Evolutionary conservation across 805 yeast species (phyloP).

Genomic region (Hanseniaspora vineae): DNA sequence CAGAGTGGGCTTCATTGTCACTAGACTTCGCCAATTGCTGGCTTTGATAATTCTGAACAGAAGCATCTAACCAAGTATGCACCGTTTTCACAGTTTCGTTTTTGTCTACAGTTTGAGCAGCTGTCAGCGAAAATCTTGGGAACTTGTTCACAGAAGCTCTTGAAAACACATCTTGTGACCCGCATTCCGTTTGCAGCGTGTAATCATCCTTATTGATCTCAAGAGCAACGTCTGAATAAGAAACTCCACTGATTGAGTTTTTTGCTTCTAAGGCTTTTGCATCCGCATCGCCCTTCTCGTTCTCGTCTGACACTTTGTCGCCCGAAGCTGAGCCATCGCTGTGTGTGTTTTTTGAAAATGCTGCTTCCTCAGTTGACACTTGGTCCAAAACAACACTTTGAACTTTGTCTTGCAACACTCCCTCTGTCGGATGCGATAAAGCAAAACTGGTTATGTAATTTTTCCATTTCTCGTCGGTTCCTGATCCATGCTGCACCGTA

Average conservation of each 20-base stretch:
- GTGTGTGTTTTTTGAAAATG: no score
- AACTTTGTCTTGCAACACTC: constrained; percentile 66
- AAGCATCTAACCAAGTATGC: not conserved
- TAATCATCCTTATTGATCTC: constrained; percentile 69
- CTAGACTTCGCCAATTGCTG: not conserved
- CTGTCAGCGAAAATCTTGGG: constrained; percentile 7
- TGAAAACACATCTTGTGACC: constrained; percentile 67
- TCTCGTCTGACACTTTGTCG: constrained; percentile 13
- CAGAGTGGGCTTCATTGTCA: not conserved
- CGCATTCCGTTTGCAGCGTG: constrained; percentile 67
- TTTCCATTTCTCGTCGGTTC: constrained; percentile 76
- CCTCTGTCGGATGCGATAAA: constrained; percentile 96
- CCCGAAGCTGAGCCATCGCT: no score
- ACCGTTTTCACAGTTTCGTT: not conserved
- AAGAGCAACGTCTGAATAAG: constrained; percentile 61
- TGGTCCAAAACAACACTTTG: constrained; percentile 65
- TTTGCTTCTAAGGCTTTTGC: constrained; percentile 11
- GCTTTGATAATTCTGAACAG: not conserved
- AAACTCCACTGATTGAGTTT: constrained; percentile 39
- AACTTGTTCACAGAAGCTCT: constrained; percentile 40
- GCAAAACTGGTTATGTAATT: constrained; percentile 87
- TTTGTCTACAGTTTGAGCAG: not conserved
- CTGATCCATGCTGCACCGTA: constrained; percentile 58
- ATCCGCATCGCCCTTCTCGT: not conserved
- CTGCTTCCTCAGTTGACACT: constrained; percentile 27